phyloP scores from a whole-genome alignment of 2,329 filamentous ascomycete species.

The Ceratocystis alfenasii region DNA sequence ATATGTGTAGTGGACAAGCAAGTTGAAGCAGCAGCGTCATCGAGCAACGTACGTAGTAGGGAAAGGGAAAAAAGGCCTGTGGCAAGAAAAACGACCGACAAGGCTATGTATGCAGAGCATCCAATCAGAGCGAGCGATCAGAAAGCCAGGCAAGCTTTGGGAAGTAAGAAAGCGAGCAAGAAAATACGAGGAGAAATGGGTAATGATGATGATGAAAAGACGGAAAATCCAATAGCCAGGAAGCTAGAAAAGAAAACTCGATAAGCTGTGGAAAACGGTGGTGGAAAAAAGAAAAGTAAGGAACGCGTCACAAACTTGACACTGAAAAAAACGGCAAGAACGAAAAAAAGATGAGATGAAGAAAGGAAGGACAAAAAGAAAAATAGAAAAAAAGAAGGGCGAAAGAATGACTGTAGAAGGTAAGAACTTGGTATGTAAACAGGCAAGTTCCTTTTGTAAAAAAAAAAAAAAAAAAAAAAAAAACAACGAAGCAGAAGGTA shows the following conservation, averaged over 20 bases:
- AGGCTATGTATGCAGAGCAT: background rate
- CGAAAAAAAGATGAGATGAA: background rate
- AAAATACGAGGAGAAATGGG: background rate
- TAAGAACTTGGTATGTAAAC: background rate
- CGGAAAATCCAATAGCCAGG: background rate
- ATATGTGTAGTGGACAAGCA: background rate
- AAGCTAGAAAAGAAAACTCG: background rate
- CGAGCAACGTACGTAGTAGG: background rate
- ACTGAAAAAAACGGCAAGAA: background rate
- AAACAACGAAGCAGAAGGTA: background rate
- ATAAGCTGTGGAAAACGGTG: background rate
- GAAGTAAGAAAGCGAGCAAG: background rate
- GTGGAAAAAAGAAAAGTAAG: background rate
- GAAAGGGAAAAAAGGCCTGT: background rate
- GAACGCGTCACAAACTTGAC: too few species aligned
- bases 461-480: background rate
- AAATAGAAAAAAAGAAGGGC: background rate
- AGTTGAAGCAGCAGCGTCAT: background rate
- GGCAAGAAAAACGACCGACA: background rate
- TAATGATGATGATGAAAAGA: background rate
- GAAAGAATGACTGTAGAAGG: background rate
- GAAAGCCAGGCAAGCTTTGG: too few species aligned
- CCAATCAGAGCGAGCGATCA: background rate
- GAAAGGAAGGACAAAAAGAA: background rate
- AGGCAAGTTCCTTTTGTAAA: background rate